Evolutionary conservation across 768 basidiomycete species (phyloP).

Genomic region (Termitomyces sp.): DNA sequence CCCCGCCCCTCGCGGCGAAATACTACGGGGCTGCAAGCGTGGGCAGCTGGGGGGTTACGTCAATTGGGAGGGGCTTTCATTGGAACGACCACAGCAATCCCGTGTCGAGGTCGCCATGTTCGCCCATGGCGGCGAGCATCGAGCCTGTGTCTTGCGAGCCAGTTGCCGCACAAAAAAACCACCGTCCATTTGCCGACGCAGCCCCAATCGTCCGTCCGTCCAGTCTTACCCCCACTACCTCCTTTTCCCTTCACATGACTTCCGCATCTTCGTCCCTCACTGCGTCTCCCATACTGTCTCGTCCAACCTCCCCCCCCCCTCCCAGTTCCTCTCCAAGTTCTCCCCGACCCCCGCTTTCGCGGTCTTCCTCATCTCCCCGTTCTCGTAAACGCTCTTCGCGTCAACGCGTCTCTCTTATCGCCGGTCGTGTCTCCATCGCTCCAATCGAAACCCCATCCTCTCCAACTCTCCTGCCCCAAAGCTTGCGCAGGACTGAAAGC

Average conservation of each 20-base stretch:
- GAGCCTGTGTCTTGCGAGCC: constrained; percentile 15
- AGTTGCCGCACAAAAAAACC: constrained; percentile 28
- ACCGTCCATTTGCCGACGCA: constrained; percentile 21
- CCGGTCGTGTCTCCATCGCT: constrained; percentile 75
- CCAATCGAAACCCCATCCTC: constrained; percentile 72
- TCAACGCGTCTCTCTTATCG: constrained; percentile 79
- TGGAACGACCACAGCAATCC: constrained; percentile 51
- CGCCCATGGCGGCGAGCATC: too few species aligned
- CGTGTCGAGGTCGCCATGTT: constrained; percentile 9
- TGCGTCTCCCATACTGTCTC: constrained; percentile 30
- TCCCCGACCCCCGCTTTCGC: constrained; percentile 29
- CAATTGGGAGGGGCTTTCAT: constrained; percentile 77
- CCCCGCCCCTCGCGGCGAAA: constrained; percentile 41
- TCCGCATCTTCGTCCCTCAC: constrained; percentile 25
- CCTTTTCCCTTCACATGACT: constrained; percentile 24
- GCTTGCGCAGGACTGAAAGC: constrained; percentile 62
- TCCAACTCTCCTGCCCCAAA: constrained; percentile 55
- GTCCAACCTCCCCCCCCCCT: constrained; percentile 27
- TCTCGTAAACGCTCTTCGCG: constrained; percentile 78
- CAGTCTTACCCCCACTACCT: constrained; percentile 15
- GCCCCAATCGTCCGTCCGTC: background rate
- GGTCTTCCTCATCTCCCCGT: constrained; percentile 56
- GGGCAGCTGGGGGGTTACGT: constrained; percentile 83
- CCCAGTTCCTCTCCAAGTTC: constrained; percentile 18
- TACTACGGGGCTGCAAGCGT: constrained; percentile 65